Percentiles rank a stretch among this genome's conserved stretches.
Evolutionary conservation across 1,284 basidiomycete genomes (phyloP).

Genomic region (Trichosporon ovoides): DNA sequence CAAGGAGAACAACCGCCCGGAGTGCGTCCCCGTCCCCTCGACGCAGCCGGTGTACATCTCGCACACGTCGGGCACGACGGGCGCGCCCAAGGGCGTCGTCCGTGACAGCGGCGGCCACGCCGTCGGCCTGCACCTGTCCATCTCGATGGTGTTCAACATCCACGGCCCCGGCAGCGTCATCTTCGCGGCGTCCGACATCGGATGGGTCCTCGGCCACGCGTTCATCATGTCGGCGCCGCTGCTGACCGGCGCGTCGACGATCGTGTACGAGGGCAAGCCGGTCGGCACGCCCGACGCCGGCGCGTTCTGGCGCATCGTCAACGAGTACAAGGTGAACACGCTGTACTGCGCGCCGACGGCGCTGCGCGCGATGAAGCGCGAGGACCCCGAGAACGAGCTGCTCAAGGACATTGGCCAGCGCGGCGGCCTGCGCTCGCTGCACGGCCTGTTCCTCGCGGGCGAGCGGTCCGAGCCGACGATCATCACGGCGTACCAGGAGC

Average conservation of each 20-base stretch:
- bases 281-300: slow-evolving; percentile 81
- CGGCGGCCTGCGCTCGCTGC: slow-evolving; percentile 16
- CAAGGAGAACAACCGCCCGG: slow-evolving; percentile 11
- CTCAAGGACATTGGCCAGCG: slow-evolving; percentile 13
- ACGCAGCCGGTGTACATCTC: slow-evolving; percentile 22
- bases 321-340: slow-evolving; percentile 81
- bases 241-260: slow-evolving; percentile 71
- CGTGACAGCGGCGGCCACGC: slow-evolving; percentile 89
- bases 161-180: slow-evolving; percentile 51
- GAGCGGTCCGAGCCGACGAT: slow-evolving; percentile 24
- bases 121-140: slow-evolving; percentile 74
- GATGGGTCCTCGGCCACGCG: slow-evolving; percentile 95
- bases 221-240: slow-evolving; percentile 93
- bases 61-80: slow-evolving; percentile 88
- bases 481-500: slow-evolving; percentile 22
- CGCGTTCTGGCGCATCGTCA: slow-evolving; percentile 89
- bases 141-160: slow-evolving; percentile 89
- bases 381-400: slow-evolving; percentile 19
- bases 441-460: slow-evolving; percentile 22
- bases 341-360: slow-evolving; percentile 80
- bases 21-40: slow-evolving; percentile 17
- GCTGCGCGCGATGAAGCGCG: slow-evolving; percentile 24
- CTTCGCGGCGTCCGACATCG: slow-evolving; percentile 78
- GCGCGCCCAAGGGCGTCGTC: slow-evolving; percentile 92
- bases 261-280: slow-evolving; percentile 89